A percentile compares a stretch with the other conserved stretches of the same genome.
These are phyloP conservation scores for Jackrogersella multiformis DNA, from an alignment of 495 filamentous ascomycete species.

Conservation along the genomic window DNA sequence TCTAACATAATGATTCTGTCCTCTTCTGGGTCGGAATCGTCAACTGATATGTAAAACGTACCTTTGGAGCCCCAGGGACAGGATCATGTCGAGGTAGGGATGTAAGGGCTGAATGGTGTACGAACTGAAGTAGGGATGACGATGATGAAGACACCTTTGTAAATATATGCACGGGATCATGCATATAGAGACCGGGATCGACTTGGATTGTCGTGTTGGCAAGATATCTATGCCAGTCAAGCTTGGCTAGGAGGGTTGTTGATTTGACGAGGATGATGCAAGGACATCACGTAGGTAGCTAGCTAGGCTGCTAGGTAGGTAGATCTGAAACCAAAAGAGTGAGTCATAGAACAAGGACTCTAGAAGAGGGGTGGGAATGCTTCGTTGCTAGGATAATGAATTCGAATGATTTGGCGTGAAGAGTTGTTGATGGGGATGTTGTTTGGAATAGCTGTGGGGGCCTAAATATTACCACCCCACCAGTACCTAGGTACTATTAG, in stretches of 20 bases:
- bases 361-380: not conserved
- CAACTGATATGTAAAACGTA: no score
- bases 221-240: not conserved
- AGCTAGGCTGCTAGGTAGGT: no score
- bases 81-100: not conserved
- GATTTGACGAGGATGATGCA: not conserved
- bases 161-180: no score
- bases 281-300: not conserved
- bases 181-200: no score
- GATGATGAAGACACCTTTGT: no score
- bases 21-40: no score
- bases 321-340: conserved; percentile 12
- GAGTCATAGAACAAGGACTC: conserved; percentile 32
- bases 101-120: no score
- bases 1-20: no score
- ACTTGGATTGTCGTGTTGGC: no score
- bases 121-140: no score
- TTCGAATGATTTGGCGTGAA: conserved; percentile 13
- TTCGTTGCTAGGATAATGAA: conserved; percentile 22
- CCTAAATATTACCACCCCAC: no score
- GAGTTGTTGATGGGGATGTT: conserved; percentile 23
- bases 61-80: not conserved
- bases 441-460: conserved; percentile 24
- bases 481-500: no score
- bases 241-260: not conserved